Evolutionary conservation across 1,284 basidiomycete genomes (phyloP).

Genomic region (Boletus sp.): DNA sequence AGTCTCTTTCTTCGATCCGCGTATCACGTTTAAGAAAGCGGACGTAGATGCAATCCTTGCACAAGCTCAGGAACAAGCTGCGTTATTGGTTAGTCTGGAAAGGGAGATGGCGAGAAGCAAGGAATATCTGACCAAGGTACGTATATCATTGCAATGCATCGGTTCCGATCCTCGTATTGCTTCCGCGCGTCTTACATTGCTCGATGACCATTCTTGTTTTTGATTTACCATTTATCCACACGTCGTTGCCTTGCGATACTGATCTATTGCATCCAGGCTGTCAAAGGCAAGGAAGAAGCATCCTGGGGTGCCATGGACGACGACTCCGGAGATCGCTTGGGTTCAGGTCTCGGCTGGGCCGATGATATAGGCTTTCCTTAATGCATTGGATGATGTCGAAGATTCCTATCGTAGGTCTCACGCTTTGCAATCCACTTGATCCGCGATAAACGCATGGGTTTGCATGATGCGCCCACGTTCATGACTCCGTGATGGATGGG

Average conservation of each 20-base stretch:
- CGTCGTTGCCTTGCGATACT: neutral
- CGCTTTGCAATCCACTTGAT: neutral
- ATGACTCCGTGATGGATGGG: too few species aligned
- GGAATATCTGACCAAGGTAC: slow-evolving; percentile 65
- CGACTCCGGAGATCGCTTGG: slow-evolving; percentile 26
- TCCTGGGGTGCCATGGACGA: slow-evolving; percentile 30
- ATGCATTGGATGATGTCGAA: neutral
- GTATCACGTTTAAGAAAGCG: slow-evolving; percentile 55
- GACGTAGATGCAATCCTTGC: slow-evolving; percentile 65
- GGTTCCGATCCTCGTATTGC: neutral
- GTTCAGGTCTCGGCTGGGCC: slow-evolving; percentile 19
- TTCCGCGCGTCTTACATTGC: neutral
- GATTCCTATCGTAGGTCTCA: neutral
- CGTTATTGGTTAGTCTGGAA: slow-evolving; percentile 50
- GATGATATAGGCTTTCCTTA: slow-evolving; percentile 28
- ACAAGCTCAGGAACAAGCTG: slow-evolving; percentile 54
- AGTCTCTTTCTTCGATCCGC: slow-evolving; percentile 67
- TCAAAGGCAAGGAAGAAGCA: slow-evolving; percentile 33
- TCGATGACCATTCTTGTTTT: too few species aligned
- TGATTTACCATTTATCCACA: neutral
- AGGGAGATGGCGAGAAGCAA: slow-evolving; percentile 55
- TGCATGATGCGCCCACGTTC: neutral
- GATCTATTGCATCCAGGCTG: slow-evolving; percentile 17
- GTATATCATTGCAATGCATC: neutral
- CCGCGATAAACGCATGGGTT: neutral